Evolutionary conservation across 768 basidiomycete species (phyloP), one percentile per base, ranked within the genome.

Genomic region (Suillus luteus): DNA sequence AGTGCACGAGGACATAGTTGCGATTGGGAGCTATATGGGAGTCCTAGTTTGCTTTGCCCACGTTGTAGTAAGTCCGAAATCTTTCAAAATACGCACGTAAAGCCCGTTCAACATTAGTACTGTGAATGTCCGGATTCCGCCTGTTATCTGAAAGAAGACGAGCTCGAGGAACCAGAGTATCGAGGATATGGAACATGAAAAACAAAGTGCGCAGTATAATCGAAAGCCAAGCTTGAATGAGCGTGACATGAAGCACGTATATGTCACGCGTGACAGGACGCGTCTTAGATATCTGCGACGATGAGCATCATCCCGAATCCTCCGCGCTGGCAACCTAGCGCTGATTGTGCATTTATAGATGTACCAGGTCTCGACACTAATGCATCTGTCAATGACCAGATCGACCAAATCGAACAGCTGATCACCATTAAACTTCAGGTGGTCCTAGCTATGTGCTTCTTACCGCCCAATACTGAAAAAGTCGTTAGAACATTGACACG

Each of bases 361-460:
- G 80, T 93, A 3, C 88, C 91, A 9, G 92, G 92, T 0, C 80
- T 94, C 43, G 90, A 94, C 69, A 84, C 83, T 1, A 80, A 78
- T 11, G 89, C 90, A 27, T 81, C 90, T 24, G 79, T 87, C 31
- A 83, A 83, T 64, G 93, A 90, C 70, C 95, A 97, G 78, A 90
- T 95, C 61, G 94, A 96, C 71, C 93, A 96, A 76, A 93, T 97
- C 63, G 96, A 99, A 76, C 96, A 97, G 73, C 82, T 96, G 70
- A 96, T 96, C 65, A 95, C 96, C 10, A 83, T 95, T 60, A 90
- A 95, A 68, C 81, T 99, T 12, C 95, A 96, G 85, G 93, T 90
- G 43, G n/a, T 54, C 55, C 15, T 43, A 19, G 15, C 37, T 9
- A 24, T 31, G n/a, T 46, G 11, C 37, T 43, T 65, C 10, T 27